phyloP scores from a whole-genome alignment of 345 rosid species.

The Gossypioides kirkii region DNA sequence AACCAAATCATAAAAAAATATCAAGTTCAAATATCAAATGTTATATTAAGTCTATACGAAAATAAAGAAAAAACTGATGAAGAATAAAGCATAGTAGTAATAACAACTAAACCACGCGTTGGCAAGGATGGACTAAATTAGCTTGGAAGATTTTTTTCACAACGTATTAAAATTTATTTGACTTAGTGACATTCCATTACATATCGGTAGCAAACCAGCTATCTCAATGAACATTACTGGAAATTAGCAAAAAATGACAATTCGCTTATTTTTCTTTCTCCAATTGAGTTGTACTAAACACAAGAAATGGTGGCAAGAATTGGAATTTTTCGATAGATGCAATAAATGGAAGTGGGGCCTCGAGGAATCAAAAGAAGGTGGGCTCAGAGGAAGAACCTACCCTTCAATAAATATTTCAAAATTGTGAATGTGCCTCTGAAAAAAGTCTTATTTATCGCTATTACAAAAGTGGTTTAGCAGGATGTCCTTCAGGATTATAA shows the following conservation, averaged over 20 bases:
- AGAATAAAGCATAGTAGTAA: background rate
- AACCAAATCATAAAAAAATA: no score
- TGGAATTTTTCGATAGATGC: conserved; percentile 9
- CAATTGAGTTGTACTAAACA: background rate
- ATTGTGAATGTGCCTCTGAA: conserved; percentile 5
- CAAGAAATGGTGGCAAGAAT: background rate
- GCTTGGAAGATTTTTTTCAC: background rate
- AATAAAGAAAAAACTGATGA: background rate
- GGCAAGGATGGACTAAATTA: background rate
- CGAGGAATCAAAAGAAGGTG: conserved; percentile 19
- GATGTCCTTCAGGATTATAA: conserved; percentile 11
- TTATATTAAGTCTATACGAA: no score
- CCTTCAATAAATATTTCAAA: conserved; percentile 22
- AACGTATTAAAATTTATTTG: background rate
- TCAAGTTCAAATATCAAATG: no score
- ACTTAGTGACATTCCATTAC: background rate
- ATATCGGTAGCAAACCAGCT: background rate
- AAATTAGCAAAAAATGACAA: background rate
- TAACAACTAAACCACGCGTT: background rate
- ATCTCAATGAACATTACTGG: background rate
- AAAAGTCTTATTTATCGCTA: background rate
- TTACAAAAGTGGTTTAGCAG: conserved; percentile 16
- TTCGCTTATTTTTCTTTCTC: background rate
- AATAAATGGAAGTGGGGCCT: conserved; percentile 14
- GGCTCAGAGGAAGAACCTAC: conserved; percentile 27